A percentile compares a stretch with the other conserved stretches of the same genome.
Conservation (phyloP, 495 filamentous ascomycete genomes). For the Penicillium silybi region DNA sequence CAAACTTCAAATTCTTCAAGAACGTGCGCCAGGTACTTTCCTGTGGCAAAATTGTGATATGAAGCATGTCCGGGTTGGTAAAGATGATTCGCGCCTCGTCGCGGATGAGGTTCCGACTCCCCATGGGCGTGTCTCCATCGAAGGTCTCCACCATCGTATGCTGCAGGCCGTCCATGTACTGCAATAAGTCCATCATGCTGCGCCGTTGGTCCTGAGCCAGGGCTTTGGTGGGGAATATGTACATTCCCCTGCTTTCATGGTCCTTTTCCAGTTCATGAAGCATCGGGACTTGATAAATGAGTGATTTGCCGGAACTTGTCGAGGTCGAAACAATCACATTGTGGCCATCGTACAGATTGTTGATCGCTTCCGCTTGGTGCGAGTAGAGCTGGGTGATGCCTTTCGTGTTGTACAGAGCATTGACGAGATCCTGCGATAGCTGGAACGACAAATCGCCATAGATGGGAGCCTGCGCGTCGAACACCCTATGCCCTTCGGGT, state of each 20-base stretch:
- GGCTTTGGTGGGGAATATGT: conserved; percentile 98
- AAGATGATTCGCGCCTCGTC: conserved; percentile 93
- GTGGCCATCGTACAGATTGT: conserved; percentile 74
- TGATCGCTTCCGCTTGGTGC: conserved; percentile 95
- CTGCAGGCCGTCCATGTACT: conserved; percentile 74
- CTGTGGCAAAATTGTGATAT: conserved; percentile 89
- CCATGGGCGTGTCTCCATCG: conserved; percentile 89
- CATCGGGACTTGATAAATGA: conserved; percentile 96
- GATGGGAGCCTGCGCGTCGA: conserved; percentile 78
- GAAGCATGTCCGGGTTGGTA: conserved; percentile 98
- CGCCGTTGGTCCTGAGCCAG: conserved; percentile 92
- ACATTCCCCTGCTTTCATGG: conserved; percentile 77
- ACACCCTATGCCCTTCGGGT: conserved; percentile 87
- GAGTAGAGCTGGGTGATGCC: conserved; percentile 85
- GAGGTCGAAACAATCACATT: conserved; percentile 93
- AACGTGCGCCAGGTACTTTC: conserved; percentile 88
- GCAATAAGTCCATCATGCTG: conserved; percentile 78
- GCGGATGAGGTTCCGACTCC: conserved; percentile 69
- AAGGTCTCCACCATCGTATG: conserved; percentile 83
- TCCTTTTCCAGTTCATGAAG: conserved; percentile 83
- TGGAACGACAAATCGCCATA: conserved; percentile 84
- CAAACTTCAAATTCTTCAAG: conserved; percentile 82
- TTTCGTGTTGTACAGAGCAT: conserved; percentile 87
- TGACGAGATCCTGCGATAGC: conserved; percentile 85
- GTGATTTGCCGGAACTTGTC: conserved; percentile 91